A percentile compares a stretch with the other conserved stretches of the same genome.
Conservation (phyloP, 2,329 filamentous ascomycete species). For the Ophiostoma angusticollis region DNA sequence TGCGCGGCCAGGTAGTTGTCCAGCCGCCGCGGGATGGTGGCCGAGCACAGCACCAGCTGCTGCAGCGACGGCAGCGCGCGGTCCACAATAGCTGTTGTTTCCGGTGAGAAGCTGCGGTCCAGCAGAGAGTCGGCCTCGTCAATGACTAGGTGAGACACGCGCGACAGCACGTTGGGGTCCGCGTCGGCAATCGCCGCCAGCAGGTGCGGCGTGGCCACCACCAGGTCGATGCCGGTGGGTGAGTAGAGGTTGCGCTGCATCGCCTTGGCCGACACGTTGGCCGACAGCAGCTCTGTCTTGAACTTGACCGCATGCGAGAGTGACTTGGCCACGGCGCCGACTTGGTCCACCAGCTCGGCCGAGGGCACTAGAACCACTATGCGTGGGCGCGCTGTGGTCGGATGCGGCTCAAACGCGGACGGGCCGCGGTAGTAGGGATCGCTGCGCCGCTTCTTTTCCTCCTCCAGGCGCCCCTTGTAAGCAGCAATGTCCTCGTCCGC, state of each 20-base stretch:
- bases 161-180: slow-evolving; percentile 85
- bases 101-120: slow-evolving; percentile 80
- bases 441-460: slow-evolving; percentile 43
- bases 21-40: slow-evolving; percentile 82
- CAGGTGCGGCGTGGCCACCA: slow-evolving; percentile 81
- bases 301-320: slow-evolving; percentile 81
- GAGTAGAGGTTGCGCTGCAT: slow-evolving; percentile 80
- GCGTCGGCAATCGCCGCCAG: slow-evolving; percentile 76
- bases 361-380: slow-evolving; percentile 84
- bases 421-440: slow-evolving; percentile 31
- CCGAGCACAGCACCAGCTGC: slow-evolving; percentile 85
- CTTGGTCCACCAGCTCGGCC: slow-evolving; percentile 80
- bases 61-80: slow-evolving; percentile 67
- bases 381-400: slow-evolving; percentile 64
- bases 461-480: slow-evolving; percentile 41
- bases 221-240: slow-evolving; percentile 66
- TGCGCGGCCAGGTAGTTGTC: slow-evolving; percentile 71
- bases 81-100: slow-evolving; percentile 72
- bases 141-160: slow-evolving; percentile 75
- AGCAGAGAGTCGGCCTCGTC: slow-evolving; percentile 96
- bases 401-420: slow-evolving; percentile 50
- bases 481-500: slow-evolving; percentile 45
- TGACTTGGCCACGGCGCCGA: slow-evolving; percentile 66
- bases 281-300: slow-evolving; percentile 70
- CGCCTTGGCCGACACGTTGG: slow-evolving; percentile 59